These are phyloP conservation scores for Penicillium palitans DNA, from an alignment of 2,329 filamentous ascomycete species.

Conservation along the genomic window DNA sequence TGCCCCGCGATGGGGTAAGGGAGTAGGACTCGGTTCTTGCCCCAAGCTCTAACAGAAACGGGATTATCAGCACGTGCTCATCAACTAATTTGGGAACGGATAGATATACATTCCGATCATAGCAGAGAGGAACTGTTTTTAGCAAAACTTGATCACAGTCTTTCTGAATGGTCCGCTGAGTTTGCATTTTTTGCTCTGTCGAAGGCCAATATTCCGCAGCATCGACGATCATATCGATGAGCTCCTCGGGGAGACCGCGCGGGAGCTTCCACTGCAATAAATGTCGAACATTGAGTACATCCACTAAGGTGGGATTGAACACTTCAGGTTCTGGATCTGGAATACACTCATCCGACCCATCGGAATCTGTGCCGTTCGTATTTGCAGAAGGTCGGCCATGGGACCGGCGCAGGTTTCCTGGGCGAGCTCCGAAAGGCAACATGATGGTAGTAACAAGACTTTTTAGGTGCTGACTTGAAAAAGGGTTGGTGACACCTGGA, in stretches of 20 bases:
- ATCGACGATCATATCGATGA: conserved; percentile 44
- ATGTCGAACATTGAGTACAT: conserved; percentile 37
- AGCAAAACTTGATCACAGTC: conserved; percentile 39
- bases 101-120: conserved; percentile 31
- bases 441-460: not conserved
- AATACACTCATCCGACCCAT: not conserved
- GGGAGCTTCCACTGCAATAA: conserved; percentile 33
- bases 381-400: not conserved
- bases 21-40: conserved; percentile 17
- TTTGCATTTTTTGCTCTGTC: conserved; percentile 21
- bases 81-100: not conserved
- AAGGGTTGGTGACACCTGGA: not conserved
- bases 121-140: conserved; percentile 40
- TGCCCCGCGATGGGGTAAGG: conserved; percentile 36
- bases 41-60: conserved; percentile 15
- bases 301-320: conserved; percentile 32
- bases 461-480: not conserved
- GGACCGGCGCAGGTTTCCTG: not conserved
- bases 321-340: not conserved
- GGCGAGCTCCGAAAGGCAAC: conserved; percentile 7
- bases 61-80: conserved; percentile 10
- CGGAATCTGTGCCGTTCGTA: not conserved
- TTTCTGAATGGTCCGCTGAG: conserved; percentile 25
- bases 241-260: conserved; percentile 35
- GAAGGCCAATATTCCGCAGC: conserved; percentile 40